Percentiles rank a stretch among this genome's conserved stretches.
Conservation (phyloP, 2,329 filamentous ascomycete genomes). For the Fusarium floridanum region DNA sequence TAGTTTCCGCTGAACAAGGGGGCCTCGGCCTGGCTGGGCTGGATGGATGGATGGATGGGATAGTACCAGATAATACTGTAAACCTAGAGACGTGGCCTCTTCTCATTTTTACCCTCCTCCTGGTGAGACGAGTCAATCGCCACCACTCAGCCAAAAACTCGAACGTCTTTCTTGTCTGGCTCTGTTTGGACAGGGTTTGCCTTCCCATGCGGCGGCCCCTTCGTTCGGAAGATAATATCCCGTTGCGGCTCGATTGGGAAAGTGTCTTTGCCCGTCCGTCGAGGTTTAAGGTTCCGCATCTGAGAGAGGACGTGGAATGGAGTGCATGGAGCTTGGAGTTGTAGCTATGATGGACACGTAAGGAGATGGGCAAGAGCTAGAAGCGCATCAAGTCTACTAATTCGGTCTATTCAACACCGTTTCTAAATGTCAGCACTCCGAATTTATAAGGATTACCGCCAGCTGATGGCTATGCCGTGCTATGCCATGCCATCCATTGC, state of each 20-base stretch:
- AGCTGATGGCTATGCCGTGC: not conserved
- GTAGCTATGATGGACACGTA: not conserved
- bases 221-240: slow-evolving; percentile 34
- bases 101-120: not conserved
- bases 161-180: not conserved
- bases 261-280: slow-evolving; percentile 21
- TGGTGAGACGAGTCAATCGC: slow-evolving; percentile 29
- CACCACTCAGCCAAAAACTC: slow-evolving; percentile 19
- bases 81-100: slow-evolving; percentile 20
- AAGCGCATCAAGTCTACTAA: not conserved
- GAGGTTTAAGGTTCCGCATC: not conserved
- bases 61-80: not conserved
- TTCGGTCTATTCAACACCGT: not conserved
- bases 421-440: not conserved
- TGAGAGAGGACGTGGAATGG: not conserved
- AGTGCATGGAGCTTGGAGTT: not conserved
- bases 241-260: slow-evolving; percentile 36
- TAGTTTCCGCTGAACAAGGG: not conserved
- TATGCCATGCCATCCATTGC: not conserved
- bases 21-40: slow-evolving; percentile 8
- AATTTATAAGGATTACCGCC: not conserved
- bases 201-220: not conserved
- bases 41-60: not conserved
- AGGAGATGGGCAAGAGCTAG: not conserved
- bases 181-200: not conserved